Evolutionary conservation across 352 stramenopile species (phyloP), one percentile per base, ranked within the genome.

Genomic region (Phytophthora ramorum): DNA sequence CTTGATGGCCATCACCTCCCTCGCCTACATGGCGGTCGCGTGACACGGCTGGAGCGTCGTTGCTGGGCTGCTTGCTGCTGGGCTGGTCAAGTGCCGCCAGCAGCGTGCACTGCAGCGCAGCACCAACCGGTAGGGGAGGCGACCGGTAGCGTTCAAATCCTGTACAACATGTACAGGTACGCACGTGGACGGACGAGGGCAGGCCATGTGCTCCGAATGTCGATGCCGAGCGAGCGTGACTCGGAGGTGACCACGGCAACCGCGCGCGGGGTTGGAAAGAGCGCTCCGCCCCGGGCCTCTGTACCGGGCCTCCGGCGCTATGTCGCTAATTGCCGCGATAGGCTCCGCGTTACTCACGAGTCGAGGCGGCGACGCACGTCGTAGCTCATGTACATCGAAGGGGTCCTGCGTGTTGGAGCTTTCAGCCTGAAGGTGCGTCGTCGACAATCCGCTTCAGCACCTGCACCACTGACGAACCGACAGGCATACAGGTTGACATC

Each of bases 271-370:
- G 22, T 55, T 48, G 41, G 57, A 43, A 66, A 59, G 46, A 73
- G 58, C 62, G 43, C 43, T 30, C 48, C 34, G 8, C 40, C 28
- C 34, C 46, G 20, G 58, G 35, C 40, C 46, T 68, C 44, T 67
- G 58, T 49, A 68, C 58, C 37, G 17, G 35, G 8, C 14, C 32
- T 38, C 28, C 44, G 19, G 41, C 30, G 49, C 46, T 74, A 77
- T 77, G 65, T 65, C 52, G 61, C 56, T 26, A 49, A 49, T 62
- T 67, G 58, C 63, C 34, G 32, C 61, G 70, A 78, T 72, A 78
- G 70, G 63, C 69, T 55, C 37, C 34, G 16, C 60, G 28, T 78
- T 75, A 78, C 70, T 69, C 46, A 78, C 66, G 50, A 43, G 8
- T 38, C 32, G 32, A 38, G 32, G 32, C 26, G 26, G 26, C 26